phyloP scores from a whole-genome alignment of 495 filamentous ascomycete species.

The Trichoderma virens region DNA sequence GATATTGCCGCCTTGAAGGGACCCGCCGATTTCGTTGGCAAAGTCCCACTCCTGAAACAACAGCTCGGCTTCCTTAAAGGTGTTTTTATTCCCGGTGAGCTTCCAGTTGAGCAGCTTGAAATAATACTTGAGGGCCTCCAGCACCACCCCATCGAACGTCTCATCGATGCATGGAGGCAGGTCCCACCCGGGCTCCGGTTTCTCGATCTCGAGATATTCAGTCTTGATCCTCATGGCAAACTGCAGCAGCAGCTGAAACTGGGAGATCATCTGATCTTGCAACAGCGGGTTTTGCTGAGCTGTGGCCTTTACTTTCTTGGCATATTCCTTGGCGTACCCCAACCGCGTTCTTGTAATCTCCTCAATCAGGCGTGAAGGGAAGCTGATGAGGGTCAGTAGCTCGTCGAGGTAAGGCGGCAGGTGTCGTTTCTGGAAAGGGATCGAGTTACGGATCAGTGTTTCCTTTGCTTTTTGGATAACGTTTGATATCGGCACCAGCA shows the following conservation, averaged over 20 bases:
- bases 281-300: constrained; percentile 80
- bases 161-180: constrained; percentile 94
- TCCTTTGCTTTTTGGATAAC: constrained; percentile 91
- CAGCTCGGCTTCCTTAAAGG: constrained; percentile 97
- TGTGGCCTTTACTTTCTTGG: constrained; percentile 84
- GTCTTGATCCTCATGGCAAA: constrained; percentile 88
- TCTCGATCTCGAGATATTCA: constrained; percentile 73
- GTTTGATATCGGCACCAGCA: constrained; percentile 71
- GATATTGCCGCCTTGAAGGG: constrained; percentile 84
- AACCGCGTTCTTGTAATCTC: constrained; percentile 92
- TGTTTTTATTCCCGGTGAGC: constrained; percentile 93
- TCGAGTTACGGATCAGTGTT: constrained; percentile 80
- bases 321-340: constrained; percentile 87
- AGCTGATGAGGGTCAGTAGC: constrained; percentile 89
- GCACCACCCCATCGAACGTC: constrained; percentile 87
- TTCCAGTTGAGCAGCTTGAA: constrained; percentile 98
- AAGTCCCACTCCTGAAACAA: constrained; percentile 97
- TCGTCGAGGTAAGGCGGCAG: constrained; percentile 96
- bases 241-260: constrained; percentile 88
- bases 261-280: constrained; percentile 91
- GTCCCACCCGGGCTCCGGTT: constrained; percentile 90
- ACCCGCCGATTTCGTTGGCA: constrained; percentile 81
- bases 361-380: constrained; percentile 89
- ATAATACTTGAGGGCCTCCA: constrained; percentile 94
- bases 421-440: constrained; percentile 80